These are phyloP conservation scores for Cercis canadensis DNA, from an alignment of 306 rosid species.

Conservation along the genomic window DNA sequence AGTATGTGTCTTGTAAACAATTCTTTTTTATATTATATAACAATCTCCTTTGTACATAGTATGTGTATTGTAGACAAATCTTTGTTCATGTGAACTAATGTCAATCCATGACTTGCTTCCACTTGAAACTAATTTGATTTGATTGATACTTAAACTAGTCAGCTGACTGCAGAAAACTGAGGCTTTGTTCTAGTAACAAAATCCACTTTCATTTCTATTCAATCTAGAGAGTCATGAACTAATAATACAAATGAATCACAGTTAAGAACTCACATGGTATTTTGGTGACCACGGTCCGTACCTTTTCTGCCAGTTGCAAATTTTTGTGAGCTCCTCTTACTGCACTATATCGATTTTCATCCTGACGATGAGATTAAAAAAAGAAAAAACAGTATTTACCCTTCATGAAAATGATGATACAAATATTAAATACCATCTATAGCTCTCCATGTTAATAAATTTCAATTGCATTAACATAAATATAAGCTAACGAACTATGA, in stretches of 20 bases:
- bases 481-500: constrained; percentile 4
- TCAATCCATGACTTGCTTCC: not conserved
- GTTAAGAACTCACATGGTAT: too few species aligned
- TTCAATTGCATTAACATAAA: constrained; percentile 1
- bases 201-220: not conserved
- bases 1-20: too few species aligned
- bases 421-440: too few species aligned
- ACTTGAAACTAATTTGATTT: not conserved
- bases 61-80: not conserved
- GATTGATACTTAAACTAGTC: not conserved
- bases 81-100: constrained; percentile 12
- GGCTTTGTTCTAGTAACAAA: not conserved
- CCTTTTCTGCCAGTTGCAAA: too few species aligned
- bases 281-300: too few species aligned
- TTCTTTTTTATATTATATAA: too few species aligned
- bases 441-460: too few species aligned
- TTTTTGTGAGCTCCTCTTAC: too few species aligned
- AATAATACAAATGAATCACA: constrained; percentile 4
- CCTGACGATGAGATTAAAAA: too few species aligned
- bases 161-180: not conserved
- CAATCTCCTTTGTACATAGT: constrained; percentile 16
- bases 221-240: constrained; percentile 12
- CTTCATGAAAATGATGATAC: too few species aligned
- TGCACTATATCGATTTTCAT: too few species aligned
- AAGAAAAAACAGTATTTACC: too few species aligned